Evolutionary conservation across 2,329 filamentous ascomycete genomes (phyloP).

Genomic region (Magnaporthales sp.): DNA sequence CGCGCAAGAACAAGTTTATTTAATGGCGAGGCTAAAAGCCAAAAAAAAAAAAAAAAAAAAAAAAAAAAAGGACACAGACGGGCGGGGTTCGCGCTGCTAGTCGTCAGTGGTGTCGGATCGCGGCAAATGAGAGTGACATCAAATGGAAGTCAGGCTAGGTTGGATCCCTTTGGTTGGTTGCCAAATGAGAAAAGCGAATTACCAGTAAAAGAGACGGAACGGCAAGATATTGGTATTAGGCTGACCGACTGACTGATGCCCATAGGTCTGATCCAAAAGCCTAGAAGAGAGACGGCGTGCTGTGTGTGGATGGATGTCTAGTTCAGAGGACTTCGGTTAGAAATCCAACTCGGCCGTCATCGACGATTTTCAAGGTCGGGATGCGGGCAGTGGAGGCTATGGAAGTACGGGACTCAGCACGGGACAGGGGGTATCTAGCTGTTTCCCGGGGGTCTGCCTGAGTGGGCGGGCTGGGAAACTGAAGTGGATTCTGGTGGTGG

Average conservation of each 20-base stretch:
- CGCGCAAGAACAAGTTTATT: not conserved
- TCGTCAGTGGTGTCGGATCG: slow-evolving; percentile 10
- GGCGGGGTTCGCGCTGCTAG: not conserved
- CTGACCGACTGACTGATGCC: not conserved
- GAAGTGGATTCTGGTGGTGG: not conserved
- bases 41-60: no score
- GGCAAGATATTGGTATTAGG: not conserved
- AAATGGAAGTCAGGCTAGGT: slow-evolving; percentile 3
- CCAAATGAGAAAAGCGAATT: not conserved
- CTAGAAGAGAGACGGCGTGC: not conserved
- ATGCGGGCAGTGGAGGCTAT: not conserved
- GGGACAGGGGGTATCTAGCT: not conserved
- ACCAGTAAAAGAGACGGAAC: not conserved
- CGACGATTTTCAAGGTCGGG: not conserved
- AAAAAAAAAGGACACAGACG: no score
- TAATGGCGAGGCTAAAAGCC: not conserved
- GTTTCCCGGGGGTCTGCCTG: not conserved
- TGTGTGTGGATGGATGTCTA: not conserved
- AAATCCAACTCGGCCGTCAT: not conserved
- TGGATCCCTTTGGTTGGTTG: not conserved
- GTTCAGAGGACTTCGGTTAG: not conserved
- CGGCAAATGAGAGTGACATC: slow-evolving; percentile 11
- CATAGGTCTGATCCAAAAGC: not conserved
- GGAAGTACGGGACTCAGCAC: not conserved
- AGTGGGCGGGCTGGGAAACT: not conserved